A percentile compares a stretch with the other conserved stretches of the same genome.
These are phyloP conservation scores for Mitragyna speciosa DNA, from an alignment of 257 asterid species.

Conservation along the genomic window DNA sequence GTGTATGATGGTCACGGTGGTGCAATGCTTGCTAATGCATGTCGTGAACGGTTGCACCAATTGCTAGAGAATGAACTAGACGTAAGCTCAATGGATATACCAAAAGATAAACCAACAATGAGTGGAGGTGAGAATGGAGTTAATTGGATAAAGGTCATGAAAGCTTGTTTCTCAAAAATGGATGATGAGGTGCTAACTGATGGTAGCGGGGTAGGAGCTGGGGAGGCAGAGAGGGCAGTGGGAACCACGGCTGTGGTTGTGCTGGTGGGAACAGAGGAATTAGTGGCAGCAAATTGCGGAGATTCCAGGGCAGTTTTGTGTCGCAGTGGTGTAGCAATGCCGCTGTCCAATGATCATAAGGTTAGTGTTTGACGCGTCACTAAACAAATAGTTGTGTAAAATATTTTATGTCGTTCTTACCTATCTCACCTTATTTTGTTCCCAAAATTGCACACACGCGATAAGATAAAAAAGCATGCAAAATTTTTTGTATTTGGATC, in stretches of 20 bases:
- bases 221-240: constrained; percentile 11
- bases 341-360: constrained; percentile 49
- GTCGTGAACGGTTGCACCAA: constrained; percentile 44
- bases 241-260: constrained; percentile 64
- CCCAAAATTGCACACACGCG: background rate
- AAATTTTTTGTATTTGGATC: background rate
- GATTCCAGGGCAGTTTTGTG: constrained; percentile 67
- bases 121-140: background rate
- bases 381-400: background rate
- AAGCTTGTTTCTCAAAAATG: constrained; percentile 36
- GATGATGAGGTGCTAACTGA: constrained; percentile 36
- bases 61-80: constrained; percentile 32
- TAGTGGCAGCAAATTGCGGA: constrained; percentile 69
- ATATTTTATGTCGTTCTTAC: no score
- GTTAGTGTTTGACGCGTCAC: constrained; percentile 24
- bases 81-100: background rate
- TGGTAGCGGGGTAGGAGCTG: background rate
- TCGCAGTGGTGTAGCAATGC: constrained; percentile 41
- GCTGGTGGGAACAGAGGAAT: constrained; percentile 43
- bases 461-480: background rate
- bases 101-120: background rate
- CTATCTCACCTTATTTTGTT: background rate
- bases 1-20: constrained; percentile 64
- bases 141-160: constrained; percentile 49
- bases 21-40: constrained; percentile 38